Percentiles rank a stretch among this genome's conserved stretches.
phyloP scores from a whole-genome alignment of 1,139 yeast genomes.

The Zygoascus sp. region DNA sequence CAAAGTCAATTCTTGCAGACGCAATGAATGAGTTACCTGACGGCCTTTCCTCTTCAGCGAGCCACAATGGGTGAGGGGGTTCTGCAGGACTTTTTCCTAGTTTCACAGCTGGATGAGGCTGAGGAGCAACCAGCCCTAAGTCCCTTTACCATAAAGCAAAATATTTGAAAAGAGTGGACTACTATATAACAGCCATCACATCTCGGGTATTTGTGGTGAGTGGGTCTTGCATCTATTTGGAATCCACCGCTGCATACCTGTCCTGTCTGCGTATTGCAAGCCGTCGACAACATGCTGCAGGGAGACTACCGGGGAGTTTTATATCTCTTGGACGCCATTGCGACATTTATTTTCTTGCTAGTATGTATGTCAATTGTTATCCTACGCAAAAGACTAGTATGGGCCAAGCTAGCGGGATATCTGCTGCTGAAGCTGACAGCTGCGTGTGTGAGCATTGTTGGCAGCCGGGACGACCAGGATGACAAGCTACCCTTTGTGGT shows the following conservation, averaged over 20 bases:
- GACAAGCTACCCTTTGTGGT: neutral
- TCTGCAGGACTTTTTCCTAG: neutral
- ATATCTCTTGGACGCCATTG: conserved; percentile 7
- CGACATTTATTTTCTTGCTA: neutral
- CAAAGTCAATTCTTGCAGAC: conserved; percentile 9
- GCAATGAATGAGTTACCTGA: conserved; percentile 8
- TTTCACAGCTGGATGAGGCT: neutral
- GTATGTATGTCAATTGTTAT: neutral
- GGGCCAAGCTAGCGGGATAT: conserved; percentile 1
- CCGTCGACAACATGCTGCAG: neutral
- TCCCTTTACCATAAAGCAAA: neutral
- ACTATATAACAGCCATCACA: too few relatives aligned
- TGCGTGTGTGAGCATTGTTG: conserved; percentile 1
- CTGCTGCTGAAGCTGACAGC: conserved; percentile 7
- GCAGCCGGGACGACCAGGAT: neutral
- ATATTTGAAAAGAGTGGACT: neutral
- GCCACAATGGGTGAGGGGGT: conserved; percentile 5
- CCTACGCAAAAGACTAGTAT: neutral
- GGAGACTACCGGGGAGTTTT: conserved; percentile 3
- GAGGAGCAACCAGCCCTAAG: neutral
- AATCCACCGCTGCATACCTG: neutral
- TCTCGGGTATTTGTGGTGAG: too few relatives aligned
- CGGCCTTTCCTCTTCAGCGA: conserved; percentile 9
- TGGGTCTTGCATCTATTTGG: too few relatives aligned
- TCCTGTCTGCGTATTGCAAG: neutral